Percentiles rank a stretch among this genome's conserved stretches.
Conservation (phyloP, 2,329 filamentous ascomycete genomes). For the Dryadomyces sulphureus region DNA sequence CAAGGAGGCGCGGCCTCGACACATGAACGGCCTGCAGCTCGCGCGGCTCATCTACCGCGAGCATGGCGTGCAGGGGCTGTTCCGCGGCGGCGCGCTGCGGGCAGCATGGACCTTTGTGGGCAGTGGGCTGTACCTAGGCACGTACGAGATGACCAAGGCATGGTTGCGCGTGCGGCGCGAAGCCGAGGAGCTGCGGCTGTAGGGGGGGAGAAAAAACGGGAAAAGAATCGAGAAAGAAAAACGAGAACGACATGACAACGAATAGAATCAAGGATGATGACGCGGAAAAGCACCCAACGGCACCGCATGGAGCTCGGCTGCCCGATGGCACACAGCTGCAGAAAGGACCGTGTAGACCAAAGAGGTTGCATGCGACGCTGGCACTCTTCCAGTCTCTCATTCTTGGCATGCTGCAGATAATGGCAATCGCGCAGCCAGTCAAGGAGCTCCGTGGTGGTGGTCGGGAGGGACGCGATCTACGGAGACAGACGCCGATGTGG, state of each 20-base stretch:
- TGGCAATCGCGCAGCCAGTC: background rate
- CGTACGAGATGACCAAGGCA: constrained; percentile 66
- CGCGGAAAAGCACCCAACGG: background rate
- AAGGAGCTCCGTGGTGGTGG: too few relatives aligned
- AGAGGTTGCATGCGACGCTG: too few relatives aligned
- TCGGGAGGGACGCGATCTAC: background rate
- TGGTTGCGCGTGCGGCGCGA: constrained; percentile 37
- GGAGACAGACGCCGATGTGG: background rate
- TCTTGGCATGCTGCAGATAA: background rate
- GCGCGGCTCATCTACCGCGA: constrained; percentile 49
- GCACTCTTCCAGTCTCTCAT: too few relatives aligned
- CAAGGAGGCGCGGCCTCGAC: constrained; percentile 15
- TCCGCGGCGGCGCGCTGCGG: constrained; percentile 60
- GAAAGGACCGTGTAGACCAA: background rate
- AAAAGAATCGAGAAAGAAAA: background rate
- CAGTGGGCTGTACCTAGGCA: constrained; percentile 70
- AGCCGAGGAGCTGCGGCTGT: constrained; percentile 20
- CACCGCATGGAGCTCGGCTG: background rate
- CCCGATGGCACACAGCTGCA: background rate
- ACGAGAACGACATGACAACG: background rate
- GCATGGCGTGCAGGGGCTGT: constrained; percentile 58
- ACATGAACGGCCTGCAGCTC: constrained; percentile 37
- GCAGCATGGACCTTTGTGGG: constrained; percentile 71
- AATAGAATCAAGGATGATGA: background rate
- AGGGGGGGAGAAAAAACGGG: background rate